Evolutionary conservation across 306 rosid species (phyloP).

Genomic region (Vigna nakashimae): DNA sequence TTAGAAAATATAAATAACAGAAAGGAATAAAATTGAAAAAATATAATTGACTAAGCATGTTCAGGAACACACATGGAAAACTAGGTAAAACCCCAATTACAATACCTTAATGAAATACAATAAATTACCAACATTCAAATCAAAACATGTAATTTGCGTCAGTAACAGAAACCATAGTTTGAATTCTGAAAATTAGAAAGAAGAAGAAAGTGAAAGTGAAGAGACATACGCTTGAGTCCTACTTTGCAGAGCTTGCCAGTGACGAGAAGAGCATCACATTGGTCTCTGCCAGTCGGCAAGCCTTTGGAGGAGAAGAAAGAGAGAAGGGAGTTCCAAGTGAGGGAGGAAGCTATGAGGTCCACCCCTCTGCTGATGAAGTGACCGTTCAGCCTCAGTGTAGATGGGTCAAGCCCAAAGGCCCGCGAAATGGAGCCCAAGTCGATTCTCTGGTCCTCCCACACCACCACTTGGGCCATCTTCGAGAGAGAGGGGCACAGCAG

Average conservation of each 20-base stretch:
- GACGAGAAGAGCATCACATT: slow-evolving; percentile 54
- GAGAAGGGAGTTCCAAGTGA: slow-evolving; percentile 80
- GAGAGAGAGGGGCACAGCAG: slow-evolving; percentile 67
- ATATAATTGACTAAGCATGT: neutral
- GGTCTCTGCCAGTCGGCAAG: slow-evolving; percentile 59
- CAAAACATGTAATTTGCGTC: too few species aligned
- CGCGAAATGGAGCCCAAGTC: slow-evolving; percentile 76
- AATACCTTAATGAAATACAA: neutral
- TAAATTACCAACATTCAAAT: too few species aligned
- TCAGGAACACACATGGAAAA: neutral
- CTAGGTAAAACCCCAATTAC: slow-evolving; percentile 9
- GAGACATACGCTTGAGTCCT: slow-evolving; percentile 63
- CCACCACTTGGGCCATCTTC: slow-evolving; percentile 41
- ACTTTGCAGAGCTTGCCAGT: slow-evolving; percentile 66
- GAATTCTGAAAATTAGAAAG: neutral
- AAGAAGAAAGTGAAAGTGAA: neutral
- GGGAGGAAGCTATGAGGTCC: slow-evolving; percentile 67
- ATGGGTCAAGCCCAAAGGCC: slow-evolving; percentile 68
- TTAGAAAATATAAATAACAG: neutral
- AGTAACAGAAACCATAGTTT: neutral
- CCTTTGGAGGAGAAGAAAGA: slow-evolving; percentile 77
- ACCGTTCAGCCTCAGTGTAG: slow-evolving; percentile 75
- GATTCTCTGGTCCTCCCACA: slow-evolving; percentile 57
- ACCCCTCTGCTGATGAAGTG: slow-evolving; percentile 75
- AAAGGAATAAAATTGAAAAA: slow-evolving; percentile 5